A percentile compares a stretch with the other conserved stretches of the same genome.
Conservation (phyloP, 2,329 filamentous ascomycete species). For the Paecilomyces formosus region DNA sequence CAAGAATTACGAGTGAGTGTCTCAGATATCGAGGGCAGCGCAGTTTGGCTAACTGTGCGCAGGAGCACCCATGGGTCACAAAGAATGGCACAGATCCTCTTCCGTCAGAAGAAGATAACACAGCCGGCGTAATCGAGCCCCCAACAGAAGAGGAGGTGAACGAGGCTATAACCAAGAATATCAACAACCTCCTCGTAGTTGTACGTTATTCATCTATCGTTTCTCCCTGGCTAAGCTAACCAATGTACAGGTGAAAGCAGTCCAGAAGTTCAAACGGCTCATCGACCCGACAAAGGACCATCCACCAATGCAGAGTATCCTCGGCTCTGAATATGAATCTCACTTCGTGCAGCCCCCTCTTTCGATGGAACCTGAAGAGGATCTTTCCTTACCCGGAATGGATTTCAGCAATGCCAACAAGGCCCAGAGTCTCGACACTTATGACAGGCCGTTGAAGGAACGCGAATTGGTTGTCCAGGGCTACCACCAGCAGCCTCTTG, state of each 20-base stretch:
- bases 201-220: slow-evolving; percentile 36
- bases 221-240: background rate
- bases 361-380: slow-evolving; percentile 38
- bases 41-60: slow-evolving; percentile 6
- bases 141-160: slow-evolving; percentile 89
- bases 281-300: slow-evolving; percentile 49
- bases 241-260: slow-evolving; percentile 70
- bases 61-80: slow-evolving; percentile 94
- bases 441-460: slow-evolving; percentile 45
- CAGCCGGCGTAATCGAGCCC: slow-evolving; percentile 66
- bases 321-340: slow-evolving; percentile 47
- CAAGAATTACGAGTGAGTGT: slow-evolving; percentile 64
- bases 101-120: slow-evolving; percentile 78
- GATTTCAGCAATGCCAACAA: slow-evolving; percentile 15
- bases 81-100: slow-evolving; percentile 68
- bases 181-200: slow-evolving; percentile 78
- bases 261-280: slow-evolving; percentile 76
- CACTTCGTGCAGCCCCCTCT: slow-evolving; percentile 53
- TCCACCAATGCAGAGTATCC: slow-evolving; percentile 48
- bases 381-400: background rate
- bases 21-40: background rate
- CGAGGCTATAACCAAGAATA: slow-evolving; percentile 81
- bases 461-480: slow-evolving; percentile 46
- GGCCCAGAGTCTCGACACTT: slow-evolving; percentile 33
- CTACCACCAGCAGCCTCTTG: slow-evolving; percentile 33